Conservation (phyloP, 2,329 filamentous ascomycete species). For the Alternaria atra region DNA sequence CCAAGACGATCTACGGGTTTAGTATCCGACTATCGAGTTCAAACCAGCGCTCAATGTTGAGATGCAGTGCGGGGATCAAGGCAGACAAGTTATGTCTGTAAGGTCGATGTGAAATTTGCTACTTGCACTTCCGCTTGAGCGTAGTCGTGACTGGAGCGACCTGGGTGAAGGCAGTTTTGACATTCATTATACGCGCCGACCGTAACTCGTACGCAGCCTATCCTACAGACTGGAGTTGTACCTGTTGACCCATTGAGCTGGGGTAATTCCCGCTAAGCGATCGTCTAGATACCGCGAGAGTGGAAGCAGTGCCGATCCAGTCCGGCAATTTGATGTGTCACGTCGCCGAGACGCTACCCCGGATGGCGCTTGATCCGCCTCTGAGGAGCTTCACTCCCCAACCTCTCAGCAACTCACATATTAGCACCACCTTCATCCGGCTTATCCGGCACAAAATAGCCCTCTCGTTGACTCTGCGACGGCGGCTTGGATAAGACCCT, state of each 20-base stretch:
- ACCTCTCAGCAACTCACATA: slow-evolving; percentile 1
- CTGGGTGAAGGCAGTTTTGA: neutral
- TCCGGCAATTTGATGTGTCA: slow-evolving; percentile 4
- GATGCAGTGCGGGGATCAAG: neutral
- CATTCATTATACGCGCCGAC: neutral
- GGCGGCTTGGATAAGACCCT: neutral
- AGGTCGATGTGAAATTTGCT: neutral
- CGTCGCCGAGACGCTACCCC: slow-evolving; percentile 5
- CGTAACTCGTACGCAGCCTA: neutral
- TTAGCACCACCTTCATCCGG: neutral
- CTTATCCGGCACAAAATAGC: neutral
- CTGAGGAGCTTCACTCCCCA: neutral
- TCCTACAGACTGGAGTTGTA: neutral
- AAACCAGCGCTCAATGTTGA: neutral
- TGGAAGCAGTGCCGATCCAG: slow-evolving; percentile 7
- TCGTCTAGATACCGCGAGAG: neutral
- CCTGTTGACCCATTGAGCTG: neutral
- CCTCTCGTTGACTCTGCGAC: neutral
- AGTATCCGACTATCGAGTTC: neutral
- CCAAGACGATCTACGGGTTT: neutral
- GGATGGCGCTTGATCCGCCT: neutral
- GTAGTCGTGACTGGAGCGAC: neutral
- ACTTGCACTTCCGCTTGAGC: neutral
- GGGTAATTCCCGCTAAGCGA: neutral
- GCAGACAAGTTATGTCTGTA: neutral